Conservation (phyloP, 1,284 basidiomycete genomes). For the Irpex lacteus region DNA sequence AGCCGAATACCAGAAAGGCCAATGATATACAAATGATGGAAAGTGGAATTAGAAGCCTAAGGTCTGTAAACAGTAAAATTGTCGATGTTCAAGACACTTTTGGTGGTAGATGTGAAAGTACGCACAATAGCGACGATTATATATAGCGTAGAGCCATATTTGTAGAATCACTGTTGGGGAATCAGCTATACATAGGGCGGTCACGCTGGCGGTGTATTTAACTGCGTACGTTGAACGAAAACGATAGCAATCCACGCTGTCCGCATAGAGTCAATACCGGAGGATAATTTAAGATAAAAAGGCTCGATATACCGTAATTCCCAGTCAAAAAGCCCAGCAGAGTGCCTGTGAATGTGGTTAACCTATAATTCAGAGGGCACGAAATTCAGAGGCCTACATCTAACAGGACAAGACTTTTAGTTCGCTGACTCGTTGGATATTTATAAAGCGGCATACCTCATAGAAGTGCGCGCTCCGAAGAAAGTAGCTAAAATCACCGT, state of each 20-base stretch:
- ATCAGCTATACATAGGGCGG: not conserved
- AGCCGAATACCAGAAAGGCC: not conserved
- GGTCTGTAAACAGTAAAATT: not conserved
- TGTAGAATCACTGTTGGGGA: slow-evolving; percentile 13
- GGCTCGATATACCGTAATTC: slow-evolving; percentile 11
- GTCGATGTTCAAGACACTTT: too few relatives aligned
- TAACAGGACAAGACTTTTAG: not conserved
- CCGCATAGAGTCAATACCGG: too few relatives aligned
- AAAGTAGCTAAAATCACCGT: slow-evolving; percentile 12
- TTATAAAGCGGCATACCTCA: slow-evolving; percentile 12
- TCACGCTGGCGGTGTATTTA: not conserved
- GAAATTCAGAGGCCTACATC: slow-evolving; percentile 6
- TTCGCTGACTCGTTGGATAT: not conserved
- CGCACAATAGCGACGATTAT: slow-evolving; percentile 9
- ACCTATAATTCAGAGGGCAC: not conserved
- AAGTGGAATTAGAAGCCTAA: not conserved
- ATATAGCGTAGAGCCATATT: slow-evolving; percentile 18
- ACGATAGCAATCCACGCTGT: slow-evolving; percentile 16
- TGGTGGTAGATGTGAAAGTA: not conserved
- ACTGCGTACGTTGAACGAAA: slow-evolving; percentile 16
- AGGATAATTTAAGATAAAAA: too few relatives aligned
- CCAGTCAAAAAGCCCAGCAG: not conserved
- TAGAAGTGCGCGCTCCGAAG: slow-evolving; percentile 8
- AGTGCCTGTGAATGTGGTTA: slow-evolving; percentile 8
- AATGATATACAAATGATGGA: not conserved